Conservation (phyloP, 2,329 filamentous ascomycete genomes). For the Colletotrichum viniferum region DNA sequence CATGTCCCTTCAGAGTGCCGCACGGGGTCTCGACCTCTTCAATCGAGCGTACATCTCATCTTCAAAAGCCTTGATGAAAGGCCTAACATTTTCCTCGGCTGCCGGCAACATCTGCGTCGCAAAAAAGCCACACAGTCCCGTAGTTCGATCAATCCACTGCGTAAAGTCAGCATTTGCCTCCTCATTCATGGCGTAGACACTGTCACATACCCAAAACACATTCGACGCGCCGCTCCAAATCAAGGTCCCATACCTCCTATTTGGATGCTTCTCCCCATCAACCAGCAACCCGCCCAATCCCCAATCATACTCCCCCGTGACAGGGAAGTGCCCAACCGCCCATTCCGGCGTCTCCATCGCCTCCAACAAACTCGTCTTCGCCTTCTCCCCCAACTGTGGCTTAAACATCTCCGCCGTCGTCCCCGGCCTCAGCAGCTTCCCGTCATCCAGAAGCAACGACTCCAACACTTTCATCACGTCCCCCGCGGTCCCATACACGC, state of each 20-base stretch:
- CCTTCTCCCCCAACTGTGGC: constrained; percentile 42
- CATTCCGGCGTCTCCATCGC: constrained; percentile 29
- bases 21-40: constrained; percentile 2
- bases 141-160: constrained; percentile 36
- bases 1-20: background rate
- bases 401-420: constrained; percentile 50
- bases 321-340: constrained; percentile 31
- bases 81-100: constrained; percentile 38
- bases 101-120: constrained; percentile 46
- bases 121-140: constrained; percentile 45
- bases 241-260: constrained; percentile 42
- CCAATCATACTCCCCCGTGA: constrained; percentile 42
- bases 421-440: constrained; percentile 44
- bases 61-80: constrained; percentile 40
- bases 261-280: constrained; percentile 36
- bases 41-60: constrained; percentile 40
- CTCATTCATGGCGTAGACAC: fast-evolving
- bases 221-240: constrained; percentile 52
- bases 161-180: background rate
- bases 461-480: constrained; percentile 50
- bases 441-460: constrained; percentile 53
- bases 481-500: constrained; percentile 35
- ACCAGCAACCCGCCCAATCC: constrained; percentile 47
- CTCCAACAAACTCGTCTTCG: constrained; percentile 25
- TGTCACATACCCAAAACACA: constrained; percentile 45